These are phyloP conservation scores for Polyporus arcularius DNA, from an alignment of 768 basidiomycete genomes.

Conservation along the genomic window DNA sequence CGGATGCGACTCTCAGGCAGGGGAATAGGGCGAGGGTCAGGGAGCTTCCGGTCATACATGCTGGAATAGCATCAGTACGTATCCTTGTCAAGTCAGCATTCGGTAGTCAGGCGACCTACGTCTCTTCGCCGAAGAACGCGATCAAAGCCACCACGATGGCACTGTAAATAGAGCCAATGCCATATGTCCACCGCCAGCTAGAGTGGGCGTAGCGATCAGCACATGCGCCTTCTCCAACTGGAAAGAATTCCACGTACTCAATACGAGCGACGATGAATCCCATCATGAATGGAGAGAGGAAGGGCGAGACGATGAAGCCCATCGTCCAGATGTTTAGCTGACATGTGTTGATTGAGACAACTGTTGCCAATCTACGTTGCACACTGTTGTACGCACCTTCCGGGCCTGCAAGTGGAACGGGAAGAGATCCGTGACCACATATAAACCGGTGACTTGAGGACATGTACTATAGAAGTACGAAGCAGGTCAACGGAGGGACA, in stretches of 20 bases:
- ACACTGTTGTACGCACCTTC: conserved; percentile 39
- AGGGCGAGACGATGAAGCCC: conserved; percentile 69
- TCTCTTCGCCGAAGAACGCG: conserved; percentile 63
- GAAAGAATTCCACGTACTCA: conserved; percentile 26
- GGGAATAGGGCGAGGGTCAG: conserved; percentile 44
- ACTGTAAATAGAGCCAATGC: conserved; percentile 61
- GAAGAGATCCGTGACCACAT: conserved; percentile 62
- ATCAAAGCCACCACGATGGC: conserved; percentile 57
- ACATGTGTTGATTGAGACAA: background rate
- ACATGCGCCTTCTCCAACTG: background rate
- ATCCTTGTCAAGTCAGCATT: background rate
- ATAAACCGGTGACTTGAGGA: conserved; percentile 65
- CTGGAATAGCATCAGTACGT: conserved; percentile 32
- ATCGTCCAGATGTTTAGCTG: conserved; percentile 74
- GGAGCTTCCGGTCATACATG: conserved; percentile 61
- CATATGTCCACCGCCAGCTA: conserved; percentile 69
- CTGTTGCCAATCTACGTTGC: no score
- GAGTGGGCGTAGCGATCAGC: background rate
- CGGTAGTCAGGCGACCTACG: conserved; percentile 40
- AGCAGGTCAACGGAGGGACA: background rate
- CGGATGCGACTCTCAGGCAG: conserved; percentile 43
- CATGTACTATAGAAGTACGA: conserved; percentile 39
- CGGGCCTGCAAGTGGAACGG: conserved; percentile 72
- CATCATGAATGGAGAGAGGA: conserved; percentile 64
- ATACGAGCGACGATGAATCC: conserved; percentile 66